Evolutionary conservation across 2,329 filamentous ascomycete genomes (phyloP), one percentile per base, ranked within the genome.

Genomic region (Colletotrichum sp.): DNA sequence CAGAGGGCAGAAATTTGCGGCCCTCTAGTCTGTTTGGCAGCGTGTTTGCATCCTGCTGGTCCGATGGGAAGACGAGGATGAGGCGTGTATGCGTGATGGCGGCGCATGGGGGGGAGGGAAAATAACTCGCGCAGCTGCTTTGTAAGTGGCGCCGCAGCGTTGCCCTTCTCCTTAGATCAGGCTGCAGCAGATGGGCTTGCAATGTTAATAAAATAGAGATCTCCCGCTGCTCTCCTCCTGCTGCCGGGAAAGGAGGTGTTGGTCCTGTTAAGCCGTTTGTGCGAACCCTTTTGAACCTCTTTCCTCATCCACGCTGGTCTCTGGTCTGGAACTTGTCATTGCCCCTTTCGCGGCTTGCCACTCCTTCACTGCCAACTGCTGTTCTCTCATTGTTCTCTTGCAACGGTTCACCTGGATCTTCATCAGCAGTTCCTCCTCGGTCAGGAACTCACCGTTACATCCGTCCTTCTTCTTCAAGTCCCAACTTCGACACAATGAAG

Each of bases 401-500:
- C 36, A 28, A 67, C 34, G 15, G 26, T 52, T 49, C 34, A 21
- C 5, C 30, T 28, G 21, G 18, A 21, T 26, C 24, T 62, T 55
- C 10, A 49, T 32, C 57, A 73, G 64, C n/a, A 57, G 44, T 49
- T 73, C 32, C 70, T 68, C 34, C 21, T 73, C 18, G 30, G 32
- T 21, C 34, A 49, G 57, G 69, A 68, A 36, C 57, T 55, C 39
- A 32, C 13, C 59, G n/a, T 28, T 49, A 49, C 21, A 30, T 30
- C 60, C 12, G 4, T 52, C 44, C 12, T n/a, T 60, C 26, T 52
- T 62, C 28, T 63, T 63, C 55, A 75, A 66, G 44, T 68, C 63
- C 44, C 34, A 7, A 24, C 70, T 72, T 72, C 65, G 64, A 72
- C 77, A 77, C 68, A 62, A 78, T 78, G 77, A 78, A 72, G 71